Evolutionary conservation across 805 yeast genomes (phyloP).

Genomic region (Barnettozyma botsteinii): DNA sequence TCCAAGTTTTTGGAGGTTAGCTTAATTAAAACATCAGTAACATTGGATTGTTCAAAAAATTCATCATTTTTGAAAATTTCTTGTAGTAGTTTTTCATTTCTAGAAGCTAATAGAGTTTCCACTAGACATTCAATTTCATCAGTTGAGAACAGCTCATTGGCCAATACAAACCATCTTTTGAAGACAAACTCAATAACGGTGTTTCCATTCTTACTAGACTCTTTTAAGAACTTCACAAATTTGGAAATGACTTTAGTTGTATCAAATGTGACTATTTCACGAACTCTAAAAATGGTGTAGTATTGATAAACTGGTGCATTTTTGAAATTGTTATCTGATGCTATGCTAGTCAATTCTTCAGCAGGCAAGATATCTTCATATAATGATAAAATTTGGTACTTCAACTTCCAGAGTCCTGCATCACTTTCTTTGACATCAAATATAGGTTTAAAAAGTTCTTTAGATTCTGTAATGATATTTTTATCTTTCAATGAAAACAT

Average conservation of each 20-base stretch:
- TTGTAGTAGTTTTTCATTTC: slow-evolving; percentile 17
- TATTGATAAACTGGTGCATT: slow-evolving; percentile 16
- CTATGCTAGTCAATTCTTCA: slow-evolving; percentile 18
- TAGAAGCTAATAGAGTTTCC: slow-evolving; percentile 20
- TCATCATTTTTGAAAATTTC: slow-evolving; percentile 33
- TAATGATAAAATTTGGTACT: slow-evolving; percentile 42
- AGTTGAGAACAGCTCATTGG: slow-evolving; percentile 31
- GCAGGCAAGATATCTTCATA: slow-evolving; percentile 34
- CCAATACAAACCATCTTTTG: slow-evolving; percentile 50
- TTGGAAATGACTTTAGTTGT: slow-evolving; percentile 13
- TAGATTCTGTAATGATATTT: slow-evolving; percentile 21
- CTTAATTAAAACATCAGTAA: slow-evolving; percentile 29
- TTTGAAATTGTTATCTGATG: slow-evolving; percentile 3
- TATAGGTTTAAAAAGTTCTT: slow-evolving; percentile 21
- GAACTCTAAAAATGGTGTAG: slow-evolving; percentile 41
- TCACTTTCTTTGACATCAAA: slow-evolving; percentile 16
- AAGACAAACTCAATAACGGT: slow-evolving; percentile 26
- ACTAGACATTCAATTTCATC: slow-evolving; percentile 29
- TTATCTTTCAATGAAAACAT: slow-evolving; percentile 31
- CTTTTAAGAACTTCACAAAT: slow-evolving; percentile 25
- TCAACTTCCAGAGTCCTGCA: slow-evolving; percentile 37
- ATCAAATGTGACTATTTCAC: slow-evolving; percentile 38
- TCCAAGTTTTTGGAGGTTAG: slow-evolving; percentile 15
- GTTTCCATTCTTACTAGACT: neutral
- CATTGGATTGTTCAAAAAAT: slow-evolving; percentile 40